Evolutionary conservation across 164 flowering plant species (phyloP).

Genomic region (Kingdonia uniflora): DNA sequence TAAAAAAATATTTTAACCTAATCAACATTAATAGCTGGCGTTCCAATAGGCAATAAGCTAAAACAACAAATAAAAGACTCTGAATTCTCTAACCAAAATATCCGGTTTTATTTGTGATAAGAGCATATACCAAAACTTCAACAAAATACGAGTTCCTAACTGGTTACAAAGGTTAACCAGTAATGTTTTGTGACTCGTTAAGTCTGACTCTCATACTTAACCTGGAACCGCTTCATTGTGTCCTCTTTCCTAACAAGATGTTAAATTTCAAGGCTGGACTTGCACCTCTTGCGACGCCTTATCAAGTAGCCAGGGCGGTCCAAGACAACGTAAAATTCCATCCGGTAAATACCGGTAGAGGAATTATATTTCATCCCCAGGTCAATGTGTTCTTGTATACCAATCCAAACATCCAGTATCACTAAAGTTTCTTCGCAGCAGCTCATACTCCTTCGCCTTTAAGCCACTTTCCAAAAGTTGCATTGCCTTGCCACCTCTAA

Average conservation of each 20-base stretch:
- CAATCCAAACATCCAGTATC: conserved; percentile 71
- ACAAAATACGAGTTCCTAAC: too few species aligned
- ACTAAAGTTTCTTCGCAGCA: conserved; percentile 57
- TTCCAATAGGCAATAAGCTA: too few species aligned
- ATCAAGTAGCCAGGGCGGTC: conserved; percentile 79
- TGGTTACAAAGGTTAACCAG: conserved; percentile 8
- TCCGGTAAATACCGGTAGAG: conserved; percentile 77
- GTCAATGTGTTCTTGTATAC: conserved; percentile 54
- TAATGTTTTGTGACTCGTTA: conserved; percentile 22
- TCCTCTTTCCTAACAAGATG: conserved; percentile 80
- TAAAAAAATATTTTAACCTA: too few species aligned
- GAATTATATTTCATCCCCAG: conserved; percentile 35
- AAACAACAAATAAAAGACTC: too few species aligned
- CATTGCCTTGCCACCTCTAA: conserved; percentile 71
- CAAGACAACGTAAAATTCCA: conserved; percentile 74
- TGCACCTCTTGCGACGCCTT: conserved; percentile 75
- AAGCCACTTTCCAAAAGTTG: conserved; percentile 62
- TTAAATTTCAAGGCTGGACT: conserved; percentile 72
- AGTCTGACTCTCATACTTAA: conserved; percentile 55
- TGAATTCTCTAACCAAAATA: too few species aligned
- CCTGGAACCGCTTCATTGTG: conserved; percentile 87
- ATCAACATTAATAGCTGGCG: too few species aligned
- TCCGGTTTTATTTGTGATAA: too few species aligned
- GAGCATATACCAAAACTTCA: too few species aligned
- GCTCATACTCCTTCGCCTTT: conserved; percentile 68